Percentiles rank a stretch among this genome's conserved stretches.
phyloP scores from a whole-genome alignment of 148 eudicot species.

The Diospyros lotus region DNA sequence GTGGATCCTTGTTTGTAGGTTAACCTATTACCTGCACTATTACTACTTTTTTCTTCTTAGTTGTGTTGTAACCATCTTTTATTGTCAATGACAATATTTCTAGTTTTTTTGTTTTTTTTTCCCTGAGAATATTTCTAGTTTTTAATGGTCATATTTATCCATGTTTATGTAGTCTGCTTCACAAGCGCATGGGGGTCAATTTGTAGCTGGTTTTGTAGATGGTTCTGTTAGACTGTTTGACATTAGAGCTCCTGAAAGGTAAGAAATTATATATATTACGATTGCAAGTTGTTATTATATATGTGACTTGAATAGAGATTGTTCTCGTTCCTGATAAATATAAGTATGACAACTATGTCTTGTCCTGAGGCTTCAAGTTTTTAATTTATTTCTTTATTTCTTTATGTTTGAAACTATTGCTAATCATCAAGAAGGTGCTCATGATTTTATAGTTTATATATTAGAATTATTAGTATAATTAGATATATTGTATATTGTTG shows the following conservation, averaged over 20 bases:
- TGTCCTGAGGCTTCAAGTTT: background rate
- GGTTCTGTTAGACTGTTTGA: constrained; percentile 88
- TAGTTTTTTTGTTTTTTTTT: background rate
- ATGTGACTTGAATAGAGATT: background rate
- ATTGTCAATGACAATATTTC: constrained; percentile 1
- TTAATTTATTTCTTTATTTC: background rate
- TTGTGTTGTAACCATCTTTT: background rate
- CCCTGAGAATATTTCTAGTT: too few relatives aligned
- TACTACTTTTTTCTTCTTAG: background rate
- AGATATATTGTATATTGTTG: too few relatives aligned
- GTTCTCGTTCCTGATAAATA: background rate
- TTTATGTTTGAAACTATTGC: background rate
- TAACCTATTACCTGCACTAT: background rate
- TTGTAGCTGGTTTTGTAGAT: constrained; percentile 85
- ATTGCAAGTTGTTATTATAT: background rate
- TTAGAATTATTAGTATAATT: too few relatives aligned
- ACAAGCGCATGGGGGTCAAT: constrained; percentile 82
- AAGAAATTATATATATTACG: constrained; percentile 20
- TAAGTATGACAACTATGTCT: background rate
- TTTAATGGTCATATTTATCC: background rate
- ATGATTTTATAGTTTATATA: too few relatives aligned
- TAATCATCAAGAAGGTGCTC: too few relatives aligned
- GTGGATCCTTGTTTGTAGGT: too few relatives aligned
- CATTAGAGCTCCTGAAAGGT: constrained; percentile 83
- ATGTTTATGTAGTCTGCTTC: constrained; percentile 70